Evolutionary conservation across 164 flowering plant species (phyloP).

Genomic region (Pachysandra terminalis): DNA sequence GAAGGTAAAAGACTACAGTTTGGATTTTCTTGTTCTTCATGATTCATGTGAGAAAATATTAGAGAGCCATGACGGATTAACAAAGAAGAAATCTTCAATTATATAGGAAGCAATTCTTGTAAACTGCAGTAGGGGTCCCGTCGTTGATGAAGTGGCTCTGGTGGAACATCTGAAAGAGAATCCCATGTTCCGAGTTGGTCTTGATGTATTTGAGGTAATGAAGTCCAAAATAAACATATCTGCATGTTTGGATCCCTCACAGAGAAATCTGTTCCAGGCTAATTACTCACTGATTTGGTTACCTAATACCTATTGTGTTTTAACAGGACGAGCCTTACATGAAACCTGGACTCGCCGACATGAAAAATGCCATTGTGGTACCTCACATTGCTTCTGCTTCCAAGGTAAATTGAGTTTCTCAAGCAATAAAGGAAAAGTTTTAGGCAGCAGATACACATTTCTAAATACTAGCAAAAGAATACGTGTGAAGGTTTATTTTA

Average conservation of each 20-base stretch:
- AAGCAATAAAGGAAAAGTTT: neutral
- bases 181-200: conserved; percentile 99
- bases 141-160: conserved; percentile 88
- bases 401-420: conserved; percentile 47
- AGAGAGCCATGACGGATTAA: neutral
- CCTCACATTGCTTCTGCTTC: conserved; percentile 99
- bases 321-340: conserved; percentile 90
- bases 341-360: conserved; percentile 95
- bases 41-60: neutral
- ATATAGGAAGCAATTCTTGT: conserved; percentile 88
- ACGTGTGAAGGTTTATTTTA: too few species aligned
- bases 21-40: neutral
- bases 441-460: too few species aligned
- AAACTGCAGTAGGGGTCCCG: conserved; percentile 97
- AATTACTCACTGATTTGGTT: conserved; percentile 1
- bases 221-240: neutral
- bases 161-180: conserved; percentile 85
- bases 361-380: conserved; percentile 88
- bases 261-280: conserved; percentile 1
- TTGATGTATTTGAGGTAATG: conserved; percentile 92
- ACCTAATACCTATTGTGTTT: conserved; percentile 8
- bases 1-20: conserved; percentile 45
- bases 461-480: too few species aligned
- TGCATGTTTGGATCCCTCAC: neutral
- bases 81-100: conserved; percentile 3